phyloP scores from a whole-genome alignment of 2,329 filamentous ascomycete species.

The Aspergillus chevalieri region DNA sequence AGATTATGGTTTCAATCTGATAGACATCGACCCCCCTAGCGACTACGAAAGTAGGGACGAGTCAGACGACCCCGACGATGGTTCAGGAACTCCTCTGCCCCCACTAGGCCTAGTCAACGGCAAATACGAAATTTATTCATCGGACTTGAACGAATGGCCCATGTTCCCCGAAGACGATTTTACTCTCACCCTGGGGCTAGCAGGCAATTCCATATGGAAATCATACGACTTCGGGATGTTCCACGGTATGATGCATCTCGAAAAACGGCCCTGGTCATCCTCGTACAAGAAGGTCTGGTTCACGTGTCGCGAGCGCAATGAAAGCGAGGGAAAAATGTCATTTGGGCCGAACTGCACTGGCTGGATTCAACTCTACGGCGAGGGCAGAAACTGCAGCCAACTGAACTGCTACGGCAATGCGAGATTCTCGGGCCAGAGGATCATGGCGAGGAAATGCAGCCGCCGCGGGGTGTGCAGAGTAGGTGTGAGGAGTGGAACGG shows the following conservation, averaged over 20 bases:
- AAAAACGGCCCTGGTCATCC: slow-evolving; percentile 4
- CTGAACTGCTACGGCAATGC: slow-evolving; percentile 5
- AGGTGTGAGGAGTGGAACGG: slow-evolving; percentile 2
- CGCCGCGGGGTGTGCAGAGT: slow-evolving; percentile 1
- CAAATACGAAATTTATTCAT: background rate
- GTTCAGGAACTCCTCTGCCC: background rate
- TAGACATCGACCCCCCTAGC: background rate
- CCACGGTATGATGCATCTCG: slow-evolving; percentile 9
- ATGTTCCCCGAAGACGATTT: slow-evolving; percentile 1
- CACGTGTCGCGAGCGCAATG: slow-evolving; percentile 11
- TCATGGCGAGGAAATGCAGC: slow-evolving; percentile 1
- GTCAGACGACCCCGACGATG: too few relatives aligned
- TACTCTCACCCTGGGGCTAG: slow-evolving; percentile 1
- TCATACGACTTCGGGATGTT: slow-evolving; percentile 14
- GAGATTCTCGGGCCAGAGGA: slow-evolving; percentile 1
- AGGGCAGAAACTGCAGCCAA: slow-evolving; percentile 8
- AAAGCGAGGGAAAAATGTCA: slow-evolving; percentile 12
- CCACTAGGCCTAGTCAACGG: slow-evolving; percentile 1
- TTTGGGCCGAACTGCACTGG: slow-evolving; percentile 8
- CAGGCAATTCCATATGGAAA: slow-evolving; percentile 10
- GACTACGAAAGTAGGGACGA: background rate
- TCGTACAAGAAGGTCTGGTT: slow-evolving; percentile 5
- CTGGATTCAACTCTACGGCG: slow-evolving; percentile 8
- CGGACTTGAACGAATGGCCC: slow-evolving; percentile 1
- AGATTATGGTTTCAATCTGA: background rate